A percentile compares a stretch with the other conserved stretches of the same genome.
Evolutionary conservation across 768 basidiomycete species (phyloP).

Genomic region (Dacryopinax spathularia): DNA sequence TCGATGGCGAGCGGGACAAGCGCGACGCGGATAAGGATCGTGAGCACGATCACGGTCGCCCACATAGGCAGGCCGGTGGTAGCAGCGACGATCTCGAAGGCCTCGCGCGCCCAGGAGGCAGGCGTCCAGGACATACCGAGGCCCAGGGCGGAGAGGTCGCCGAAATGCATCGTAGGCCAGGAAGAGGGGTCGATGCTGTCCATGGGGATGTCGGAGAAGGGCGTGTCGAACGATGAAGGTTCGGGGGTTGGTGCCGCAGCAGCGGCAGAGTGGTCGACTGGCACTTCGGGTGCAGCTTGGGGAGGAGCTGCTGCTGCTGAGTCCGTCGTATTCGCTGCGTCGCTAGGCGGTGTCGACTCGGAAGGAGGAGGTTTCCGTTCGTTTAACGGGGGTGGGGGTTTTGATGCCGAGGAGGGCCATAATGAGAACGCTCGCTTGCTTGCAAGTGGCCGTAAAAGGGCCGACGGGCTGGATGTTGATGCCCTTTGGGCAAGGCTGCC

Average conservation of each 20-base stretch:
- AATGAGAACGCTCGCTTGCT: not conserved
- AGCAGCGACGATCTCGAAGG: not conserved
- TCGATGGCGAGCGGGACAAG: constrained; percentile 25
- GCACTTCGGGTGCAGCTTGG: not conserved
- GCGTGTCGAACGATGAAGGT: not conserved
- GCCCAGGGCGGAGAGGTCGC: not conserved
- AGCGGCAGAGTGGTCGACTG: not conserved
- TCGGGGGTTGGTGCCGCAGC: not conserved
- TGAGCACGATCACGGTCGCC: not conserved
- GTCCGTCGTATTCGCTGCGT: not conserved
- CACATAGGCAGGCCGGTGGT: not conserved
- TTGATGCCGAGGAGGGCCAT: not conserved
- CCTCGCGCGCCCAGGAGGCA: not conserved
- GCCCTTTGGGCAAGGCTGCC: too few species aligned
- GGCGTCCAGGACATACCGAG: not conserved
- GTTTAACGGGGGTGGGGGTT: not conserved
- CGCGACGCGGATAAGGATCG: not conserved
- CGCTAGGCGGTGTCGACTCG: not conserved
- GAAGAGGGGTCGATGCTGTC: not conserved
- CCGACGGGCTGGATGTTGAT: too few species aligned
- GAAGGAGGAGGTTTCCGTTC: not conserved
- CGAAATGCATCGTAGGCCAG: not conserved
- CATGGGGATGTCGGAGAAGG: not conserved
- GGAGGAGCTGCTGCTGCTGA: not conserved
- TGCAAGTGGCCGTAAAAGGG: not conserved